phyloP scores from a whole-genome alignment of 2,329 filamentous ascomycete genomes.

The Geosmithia flava region DNA sequence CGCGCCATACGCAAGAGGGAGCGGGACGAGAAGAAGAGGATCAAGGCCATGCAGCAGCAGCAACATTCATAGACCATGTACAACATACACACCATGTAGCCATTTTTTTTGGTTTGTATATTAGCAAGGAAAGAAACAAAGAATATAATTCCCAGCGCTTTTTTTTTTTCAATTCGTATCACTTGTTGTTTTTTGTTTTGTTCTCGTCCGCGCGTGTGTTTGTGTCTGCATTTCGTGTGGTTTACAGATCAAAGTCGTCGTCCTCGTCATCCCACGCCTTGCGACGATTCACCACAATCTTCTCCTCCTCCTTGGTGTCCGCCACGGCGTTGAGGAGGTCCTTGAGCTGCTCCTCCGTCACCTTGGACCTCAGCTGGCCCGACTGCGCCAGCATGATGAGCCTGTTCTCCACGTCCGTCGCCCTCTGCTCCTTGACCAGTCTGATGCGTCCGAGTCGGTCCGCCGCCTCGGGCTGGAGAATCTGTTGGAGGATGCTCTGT shows the following conservation, averaged over 20 bases:
- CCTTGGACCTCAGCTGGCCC: constrained; percentile 76
- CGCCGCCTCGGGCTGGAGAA: constrained; percentile 85
- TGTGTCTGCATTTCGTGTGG: neutral
- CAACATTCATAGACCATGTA: neutral
- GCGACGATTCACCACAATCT: constrained; percentile 75
- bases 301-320: constrained; percentile 66
- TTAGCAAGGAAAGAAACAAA: neutral
- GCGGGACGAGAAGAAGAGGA: constrained; percentile 53
- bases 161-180: constrained; percentile 1
- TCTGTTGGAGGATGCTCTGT: constrained; percentile 71
- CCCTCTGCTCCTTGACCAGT: constrained; percentile 86
- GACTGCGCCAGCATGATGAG: constrained; percentile 83
- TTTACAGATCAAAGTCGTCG: constrained; percentile 55
- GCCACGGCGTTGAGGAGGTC: constrained; percentile 76
- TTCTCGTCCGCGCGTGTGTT: neutral
- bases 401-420: constrained; percentile 80
- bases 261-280: constrained; percentile 82
- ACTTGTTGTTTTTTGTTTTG: neutral
- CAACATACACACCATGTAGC: neutral
- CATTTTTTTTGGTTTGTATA: neutral
- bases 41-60: constrained; percentile 30
- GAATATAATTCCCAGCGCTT: constrained; percentile 1
- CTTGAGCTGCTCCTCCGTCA: constrained; percentile 89
- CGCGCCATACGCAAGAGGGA: constrained; percentile 62
- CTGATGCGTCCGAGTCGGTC: constrained; percentile 91